Evolutionary conservation across 257 asterid genomes (phyloP).

Genomic region (Cruciata laevipes): DNA sequence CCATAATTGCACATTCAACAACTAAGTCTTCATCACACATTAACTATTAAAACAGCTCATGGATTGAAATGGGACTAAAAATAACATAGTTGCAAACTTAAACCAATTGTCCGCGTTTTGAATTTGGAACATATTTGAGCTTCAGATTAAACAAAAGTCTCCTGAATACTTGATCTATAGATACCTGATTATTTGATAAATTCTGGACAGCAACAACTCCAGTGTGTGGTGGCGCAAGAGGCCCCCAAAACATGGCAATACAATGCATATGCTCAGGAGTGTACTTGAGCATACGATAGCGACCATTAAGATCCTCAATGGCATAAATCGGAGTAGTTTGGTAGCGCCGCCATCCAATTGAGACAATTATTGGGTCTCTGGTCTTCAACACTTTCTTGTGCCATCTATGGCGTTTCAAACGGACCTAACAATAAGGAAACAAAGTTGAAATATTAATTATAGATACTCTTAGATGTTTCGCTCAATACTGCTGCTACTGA

Average conservation of each 20-base stretch:
- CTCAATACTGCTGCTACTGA: not conserved
- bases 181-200: conserved; percentile 84
- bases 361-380: conserved; percentile 93
- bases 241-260: conserved; percentile 98
- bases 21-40: not conserved
- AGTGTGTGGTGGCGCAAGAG: conserved; percentile 92
- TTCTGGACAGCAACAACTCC: conserved; percentile 90
- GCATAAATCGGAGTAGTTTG: conserved; percentile 88
- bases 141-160: conserved; percentile 4
- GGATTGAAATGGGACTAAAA: not conserved
- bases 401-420: conserved; percentile 94
- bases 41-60: not conserved
- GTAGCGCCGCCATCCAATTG: conserved; percentile 98
- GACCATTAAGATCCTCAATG: conserved; percentile 87
- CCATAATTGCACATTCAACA: not conserved
- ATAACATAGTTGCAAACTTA: not conserved
- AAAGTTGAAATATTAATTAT: not conserved
- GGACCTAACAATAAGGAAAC: conserved; percentile 36
- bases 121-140: not conserved
- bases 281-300: conserved; percentile 94
- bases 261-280: conserved; percentile 99
- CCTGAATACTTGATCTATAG: not conserved
- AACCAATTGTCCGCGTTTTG: not conserved
- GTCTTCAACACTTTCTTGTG: conserved; percentile 92
- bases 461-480: not conserved